phyloP scores from a whole-genome alignment of 345 rosid species.

The Aethionema arabicum region DNA sequence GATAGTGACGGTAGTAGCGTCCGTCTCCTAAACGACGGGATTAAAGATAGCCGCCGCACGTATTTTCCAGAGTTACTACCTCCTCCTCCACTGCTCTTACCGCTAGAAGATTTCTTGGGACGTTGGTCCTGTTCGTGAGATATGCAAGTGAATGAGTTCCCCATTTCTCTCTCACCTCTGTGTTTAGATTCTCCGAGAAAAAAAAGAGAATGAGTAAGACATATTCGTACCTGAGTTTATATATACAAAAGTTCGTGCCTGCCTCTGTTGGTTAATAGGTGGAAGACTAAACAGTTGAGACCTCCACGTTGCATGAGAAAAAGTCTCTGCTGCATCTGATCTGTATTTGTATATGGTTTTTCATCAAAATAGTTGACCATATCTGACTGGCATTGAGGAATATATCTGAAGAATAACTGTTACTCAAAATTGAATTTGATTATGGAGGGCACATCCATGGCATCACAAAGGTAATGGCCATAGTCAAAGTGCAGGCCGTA shows the following conservation, averaged over 20 bases:
- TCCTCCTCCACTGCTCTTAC: slow-evolving; percentile 1
- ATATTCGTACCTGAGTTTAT: slow-evolving; percentile 13
- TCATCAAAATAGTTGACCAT: background rate
- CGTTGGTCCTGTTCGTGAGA: slow-evolving; percentile 31
- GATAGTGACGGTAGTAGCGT: slow-evolving; percentile 27
- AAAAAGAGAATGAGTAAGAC: background rate
- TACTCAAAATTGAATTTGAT: slow-evolving; percentile 7
- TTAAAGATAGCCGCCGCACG: slow-evolving; percentile 29
- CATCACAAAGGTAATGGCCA: background rate
- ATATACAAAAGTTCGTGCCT: slow-evolving; percentile 18
- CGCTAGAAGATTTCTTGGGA: slow-evolving; percentile 20
- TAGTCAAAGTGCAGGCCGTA: slow-evolving; percentile 15
- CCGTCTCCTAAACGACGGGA: slow-evolving; percentile 29
- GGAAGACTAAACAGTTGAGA: slow-evolving; percentile 24
- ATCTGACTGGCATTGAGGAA: slow-evolving; percentile 21
- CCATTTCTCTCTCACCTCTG: slow-evolving; percentile 7
- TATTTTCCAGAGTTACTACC: slow-evolving; percentile 20
- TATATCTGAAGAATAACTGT: slow-evolving; percentile 18
- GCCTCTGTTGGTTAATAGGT: slow-evolving; percentile 15
- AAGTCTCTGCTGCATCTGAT: background rate
- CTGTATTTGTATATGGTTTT: too few relatives aligned
- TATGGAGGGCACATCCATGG: slow-evolving; percentile 26
- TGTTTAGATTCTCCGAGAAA: slow-evolving; percentile 1
- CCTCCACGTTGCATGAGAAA: slow-evolving; percentile 28
- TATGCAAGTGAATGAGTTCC: slow-evolving; percentile 30